A percentile compares a stretch with the other conserved stretches of the same genome.
phyloP scores from a whole-genome alignment of 192 early-diverging fungal genomes.

The Coemansia sp. region DNA sequence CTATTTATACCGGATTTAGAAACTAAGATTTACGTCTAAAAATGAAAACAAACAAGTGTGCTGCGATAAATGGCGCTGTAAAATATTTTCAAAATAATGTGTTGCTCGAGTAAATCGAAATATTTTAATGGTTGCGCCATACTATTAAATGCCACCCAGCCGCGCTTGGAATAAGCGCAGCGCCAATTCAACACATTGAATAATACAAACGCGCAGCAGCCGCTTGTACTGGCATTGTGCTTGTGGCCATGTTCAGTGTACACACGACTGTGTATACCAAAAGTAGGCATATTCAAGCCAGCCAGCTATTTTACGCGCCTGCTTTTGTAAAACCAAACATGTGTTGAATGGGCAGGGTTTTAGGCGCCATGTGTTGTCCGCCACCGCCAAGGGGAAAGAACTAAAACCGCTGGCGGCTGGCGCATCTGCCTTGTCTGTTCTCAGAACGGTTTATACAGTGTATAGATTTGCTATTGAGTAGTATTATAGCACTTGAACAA shows the following conservation, averaged over 20 bases:
- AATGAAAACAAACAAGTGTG: neutral
- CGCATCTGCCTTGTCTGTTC: slow-evolving; percentile 9
- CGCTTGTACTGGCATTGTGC: neutral
- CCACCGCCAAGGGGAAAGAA: neutral
- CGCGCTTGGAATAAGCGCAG: neutral
- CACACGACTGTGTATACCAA: neutral
- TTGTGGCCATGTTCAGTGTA: neutral
- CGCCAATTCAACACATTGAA: neutral
- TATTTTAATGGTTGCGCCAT: neutral
- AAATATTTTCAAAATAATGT: neutral
- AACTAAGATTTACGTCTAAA: neutral
- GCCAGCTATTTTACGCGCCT: neutral
- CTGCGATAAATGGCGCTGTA: neutral
- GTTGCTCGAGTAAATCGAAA: too few relatives aligned
- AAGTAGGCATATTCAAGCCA: neutral
- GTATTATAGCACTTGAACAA: too few relatives aligned
- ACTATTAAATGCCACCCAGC: neutral
- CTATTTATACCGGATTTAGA: neutral
- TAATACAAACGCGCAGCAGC: neutral
- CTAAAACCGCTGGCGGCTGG: neutral
- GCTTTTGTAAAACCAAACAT: neutral
- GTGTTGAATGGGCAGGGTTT: neutral
- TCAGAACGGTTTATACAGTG: too few relatives aligned
- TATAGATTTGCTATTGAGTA: too few relatives aligned
- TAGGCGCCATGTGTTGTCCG: neutral